Percentiles rank a stretch among this genome's conserved stretches.
phyloP scores from a whole-genome alignment of 108 stramenopile species.

The Nitzschia sp. region DNA sequence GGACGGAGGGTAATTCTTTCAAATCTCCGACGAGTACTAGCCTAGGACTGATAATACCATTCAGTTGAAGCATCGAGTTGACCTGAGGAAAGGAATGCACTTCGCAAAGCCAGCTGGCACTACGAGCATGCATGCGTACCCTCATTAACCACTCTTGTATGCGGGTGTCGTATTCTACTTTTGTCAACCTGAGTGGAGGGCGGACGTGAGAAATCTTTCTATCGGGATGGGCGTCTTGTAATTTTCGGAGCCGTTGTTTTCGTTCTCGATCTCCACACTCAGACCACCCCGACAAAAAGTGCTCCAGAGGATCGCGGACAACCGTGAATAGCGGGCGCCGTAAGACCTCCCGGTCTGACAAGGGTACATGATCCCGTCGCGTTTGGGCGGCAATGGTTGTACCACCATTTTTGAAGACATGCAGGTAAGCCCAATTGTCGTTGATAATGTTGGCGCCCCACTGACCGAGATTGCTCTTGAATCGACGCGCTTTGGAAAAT shows the following conservation, averaged over 20 bases:
- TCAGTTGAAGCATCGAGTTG: conserved; percentile 11
- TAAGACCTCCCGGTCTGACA: not conserved
- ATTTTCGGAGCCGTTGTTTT: not conserved
- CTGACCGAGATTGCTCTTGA: not conserved
- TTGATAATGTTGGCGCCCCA: conserved; percentile 14
- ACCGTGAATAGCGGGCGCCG: not conserved
- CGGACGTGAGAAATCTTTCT: not conserved
- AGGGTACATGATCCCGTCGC: not conserved
- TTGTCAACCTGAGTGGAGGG: not conserved
- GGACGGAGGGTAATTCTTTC: conserved; percentile 17
- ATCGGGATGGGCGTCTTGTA: not conserved
- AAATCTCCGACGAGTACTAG: conserved; percentile 23
- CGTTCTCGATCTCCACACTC: conserved; percentile 2
- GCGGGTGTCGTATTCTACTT: not conserved
- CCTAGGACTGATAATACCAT: not conserved
- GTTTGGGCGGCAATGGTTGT: conserved; percentile 2
- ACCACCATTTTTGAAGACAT: conserved; percentile 18
- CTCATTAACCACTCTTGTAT: not conserved
- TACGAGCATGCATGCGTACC: not conserved
- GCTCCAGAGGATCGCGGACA: conserved; percentile 19
- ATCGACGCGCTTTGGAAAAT: not conserved
- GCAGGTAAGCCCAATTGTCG: conserved; percentile 5
- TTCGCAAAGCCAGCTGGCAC: not conserved
- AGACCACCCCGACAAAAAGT: conserved; percentile 14
- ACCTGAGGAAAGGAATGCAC: conserved; percentile 36